Evolutionary conservation across 129 eudicot genomes (phyloP), one percentile per base, ranked within the genome.

Genomic region (Silybum marianum): DNA sequence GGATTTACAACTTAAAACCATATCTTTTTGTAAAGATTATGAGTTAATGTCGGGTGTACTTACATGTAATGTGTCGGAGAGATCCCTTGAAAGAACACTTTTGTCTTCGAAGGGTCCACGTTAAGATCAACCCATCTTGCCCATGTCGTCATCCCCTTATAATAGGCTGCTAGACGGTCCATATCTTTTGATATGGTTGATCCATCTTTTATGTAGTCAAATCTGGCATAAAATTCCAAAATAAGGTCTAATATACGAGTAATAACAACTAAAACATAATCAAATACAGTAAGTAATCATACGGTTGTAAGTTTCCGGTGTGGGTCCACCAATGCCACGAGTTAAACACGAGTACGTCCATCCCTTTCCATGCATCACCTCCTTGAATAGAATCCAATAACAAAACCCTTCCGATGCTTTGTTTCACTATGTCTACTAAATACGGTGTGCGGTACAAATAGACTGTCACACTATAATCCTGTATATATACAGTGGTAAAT

Each of bases 241-340:
- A 8, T 23, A 21, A 5, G 10, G 30, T 74, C 30, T 21, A 79
- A 7, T 7, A 40, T 6, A 25, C 32, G 25, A 21, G 6, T 6
- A 13, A 69, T 9, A 58, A n/a, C 32, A 36, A 5, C 26, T 36
- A 14, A 77, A 26, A 24, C 48, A 76, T 26, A 14, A 32, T 1
- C 3, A 72, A 34, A 32, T 25, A 28, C 26, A 2, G 0, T n/a
- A 30, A 44, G 32, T 38, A 74, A 78, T 34, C 87, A 9, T 85
- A 90, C 95, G 89, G 87, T 82, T 90, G 97, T 69, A 87, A 71
- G 16, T 34, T 75, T 68, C 97, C 98, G 11, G 81, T 84, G 86
- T 93, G 97, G 8, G 90, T 85, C 98, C 97, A 93, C 97, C 97
- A 93, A 79, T 93, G 97, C 97, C 97, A 93, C 4, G 93, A 80